Conservation (phyloP, 257 asterid genomes). For the Petunia secreta region DNA sequence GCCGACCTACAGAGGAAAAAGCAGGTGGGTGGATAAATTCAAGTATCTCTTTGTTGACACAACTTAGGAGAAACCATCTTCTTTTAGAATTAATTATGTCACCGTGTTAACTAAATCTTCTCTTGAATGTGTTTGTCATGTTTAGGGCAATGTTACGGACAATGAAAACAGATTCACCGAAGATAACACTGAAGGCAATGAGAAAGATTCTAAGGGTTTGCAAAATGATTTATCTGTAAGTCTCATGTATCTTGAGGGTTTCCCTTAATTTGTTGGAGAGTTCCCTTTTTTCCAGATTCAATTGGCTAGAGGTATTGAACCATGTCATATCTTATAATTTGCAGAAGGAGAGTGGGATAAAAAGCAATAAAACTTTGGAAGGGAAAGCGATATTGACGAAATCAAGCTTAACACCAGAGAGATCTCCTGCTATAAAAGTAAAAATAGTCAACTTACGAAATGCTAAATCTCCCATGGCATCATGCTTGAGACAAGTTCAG, state of each 20-base stretch:
- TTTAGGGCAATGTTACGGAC: constrained; percentile 26
- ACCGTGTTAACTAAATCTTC: background rate
- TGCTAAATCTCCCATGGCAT: constrained; percentile 41
- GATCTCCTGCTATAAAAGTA: constrained; percentile 28
- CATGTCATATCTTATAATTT: constrained; percentile 25
- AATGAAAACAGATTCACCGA: background rate
- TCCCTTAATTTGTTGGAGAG: constrained; percentile 1
- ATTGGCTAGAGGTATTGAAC: background rate
- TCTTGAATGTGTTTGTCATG: constrained; percentile 9
- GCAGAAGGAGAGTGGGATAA: constrained; percentile 45
- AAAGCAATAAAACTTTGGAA: constrained; percentile 35
- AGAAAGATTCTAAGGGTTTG: constrained; percentile 22
- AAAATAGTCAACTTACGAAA: constrained; percentile 46
- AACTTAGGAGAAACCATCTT: background rate
- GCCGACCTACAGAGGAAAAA: constrained; percentile 67
- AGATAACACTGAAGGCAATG: constrained; percentile 26
- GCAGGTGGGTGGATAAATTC: constrained; percentile 43
- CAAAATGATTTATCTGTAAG: constrained; percentile 26
- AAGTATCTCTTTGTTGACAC: constrained; percentile 34
- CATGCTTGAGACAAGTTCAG: constrained; percentile 53
- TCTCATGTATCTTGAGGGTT: background rate
- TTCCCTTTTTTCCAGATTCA: constrained; percentile 9
- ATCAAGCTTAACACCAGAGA: constrained; percentile 41
- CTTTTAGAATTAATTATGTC: background rate
- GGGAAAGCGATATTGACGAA: constrained; percentile 45